Conservation (phyloP, 495 filamentous ascomycete genomes). For the Polyplosphaeria fusca region DNA sequence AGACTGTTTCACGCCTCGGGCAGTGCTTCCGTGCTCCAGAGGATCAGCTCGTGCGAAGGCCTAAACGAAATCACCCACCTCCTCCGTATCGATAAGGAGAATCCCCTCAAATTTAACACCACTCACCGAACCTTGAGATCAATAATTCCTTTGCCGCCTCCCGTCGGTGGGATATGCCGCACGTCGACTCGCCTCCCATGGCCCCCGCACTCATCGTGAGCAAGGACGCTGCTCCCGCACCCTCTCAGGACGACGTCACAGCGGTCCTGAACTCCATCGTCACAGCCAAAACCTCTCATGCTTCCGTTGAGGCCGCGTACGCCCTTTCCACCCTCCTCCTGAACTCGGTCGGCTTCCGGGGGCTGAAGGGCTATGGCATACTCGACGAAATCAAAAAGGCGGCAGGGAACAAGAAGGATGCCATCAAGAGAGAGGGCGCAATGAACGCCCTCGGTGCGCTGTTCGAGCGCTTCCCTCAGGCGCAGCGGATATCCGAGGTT, state of each 20-base stretch:
- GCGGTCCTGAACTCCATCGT: constrained; percentile 73
- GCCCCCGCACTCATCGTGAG: constrained; percentile 60
- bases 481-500: constrained; percentile 74
- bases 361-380: constrained; percentile 71
- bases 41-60: too few relatives aligned
- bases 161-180: constrained; percentile 55
- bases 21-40: too few relatives aligned
- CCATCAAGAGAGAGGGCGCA: constrained; percentile 77
- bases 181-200: constrained; percentile 59
- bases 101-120: too few relatives aligned
- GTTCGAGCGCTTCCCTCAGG: constrained; percentile 80
- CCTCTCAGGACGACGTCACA: constrained; percentile 68
- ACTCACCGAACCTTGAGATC: too few relatives aligned
- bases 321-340: constrained; percentile 74
- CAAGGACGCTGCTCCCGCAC: constrained; percentile 54
- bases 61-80: too few relatives aligned
- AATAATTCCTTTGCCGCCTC: too few relatives aligned
- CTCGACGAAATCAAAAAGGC: constrained; percentile 73
- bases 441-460: constrained; percentile 93
- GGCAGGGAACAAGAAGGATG: constrained; percentile 91
- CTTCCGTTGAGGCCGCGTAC: constrained; percentile 83
- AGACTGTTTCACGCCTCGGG: too few relatives aligned
- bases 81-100: too few relatives aligned
- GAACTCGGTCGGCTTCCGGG: constrained; percentile 72
- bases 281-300: constrained; percentile 74